Base-by-base conservation (phyloP, 2,329 filamentous ascomycete genomes). In the Scopulariopsis brevicaulis region DNA sequence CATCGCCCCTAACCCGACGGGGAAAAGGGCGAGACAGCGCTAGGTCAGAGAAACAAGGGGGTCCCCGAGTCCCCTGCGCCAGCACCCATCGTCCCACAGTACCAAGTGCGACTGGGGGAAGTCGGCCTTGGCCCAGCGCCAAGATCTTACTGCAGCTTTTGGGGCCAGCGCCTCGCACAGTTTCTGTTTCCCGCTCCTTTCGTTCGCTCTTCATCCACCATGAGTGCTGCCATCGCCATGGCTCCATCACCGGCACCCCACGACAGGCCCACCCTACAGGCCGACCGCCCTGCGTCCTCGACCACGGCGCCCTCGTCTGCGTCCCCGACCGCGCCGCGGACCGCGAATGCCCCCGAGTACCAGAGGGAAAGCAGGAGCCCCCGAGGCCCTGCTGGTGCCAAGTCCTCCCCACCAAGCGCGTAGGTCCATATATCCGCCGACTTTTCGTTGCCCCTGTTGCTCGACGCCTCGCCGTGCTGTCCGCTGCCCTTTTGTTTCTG, bases 141-240 rank as follows among this genome's bases (percentile, higher is more conserved):
- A 53, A 58, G 37, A n/a, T 40, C 48, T 40, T 34, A 24, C 18
- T 28, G 12, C 46, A 50, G 35, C 56, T 32, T 46, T 50, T 50
- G 24, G 25, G 37, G 37, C 43, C 48, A 58, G 28, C 32, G 24
- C 34, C 34, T 52, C 34, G 35, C 51, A 48, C 25, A 28, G 12
- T 37, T 48, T 32, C 37, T 20, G 15, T 20, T 46, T n/a, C 51
- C 22, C 20, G 22, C n/a, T 22, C 20, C 18, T 40, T 34, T 53
- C 25, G 34, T 20, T 43, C 15, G 28, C 50, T 20, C 20, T 43
- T 35, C 12, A 43, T 58, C 32, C 57, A 84, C 65, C 69, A 86
- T 86, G 83, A 86, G 82, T 75, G 77, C 83, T 69, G 82, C 81
- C 71, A 80, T 86, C 69, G 81, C 83, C 66, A 85, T 86, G 83